phyloP scores from a whole-genome alignment of 2,329 filamentous ascomycete genomes.

The Pseudogymnoascus pannorum region DNA sequence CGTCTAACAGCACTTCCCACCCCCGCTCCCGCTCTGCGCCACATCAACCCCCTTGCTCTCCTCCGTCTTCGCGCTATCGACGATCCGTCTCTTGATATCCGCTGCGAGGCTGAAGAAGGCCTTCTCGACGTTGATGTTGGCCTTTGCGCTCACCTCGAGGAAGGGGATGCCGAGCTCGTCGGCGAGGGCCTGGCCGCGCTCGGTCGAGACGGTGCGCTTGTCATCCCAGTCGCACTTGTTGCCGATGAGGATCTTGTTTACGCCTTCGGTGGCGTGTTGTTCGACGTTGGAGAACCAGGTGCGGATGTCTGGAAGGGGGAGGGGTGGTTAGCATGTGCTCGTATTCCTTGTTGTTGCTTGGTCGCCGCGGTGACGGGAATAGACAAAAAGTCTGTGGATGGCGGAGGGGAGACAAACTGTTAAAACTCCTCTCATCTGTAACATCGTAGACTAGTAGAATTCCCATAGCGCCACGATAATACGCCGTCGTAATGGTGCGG shows the following conservation, averaged over 20 bases:
- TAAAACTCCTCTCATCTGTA: slow-evolving; percentile 99
- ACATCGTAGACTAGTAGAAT: slow-evolving; percentile 98
- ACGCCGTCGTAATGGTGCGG: slow-evolving; percentile 96
- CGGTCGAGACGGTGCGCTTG: slow-evolving; percentile 88
- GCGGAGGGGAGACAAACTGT: slow-evolving; percentile 50
- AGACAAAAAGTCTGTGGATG: neutral
- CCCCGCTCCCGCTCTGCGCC: slow-evolving; percentile 50
- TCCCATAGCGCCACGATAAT: slow-evolving; percentile 97
- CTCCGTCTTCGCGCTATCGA: slow-evolving; percentile 81
- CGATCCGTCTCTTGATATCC: slow-evolving; percentile 97
- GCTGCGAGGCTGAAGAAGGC: slow-evolving; percentile 92
- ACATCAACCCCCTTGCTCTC: slow-evolving; percentile 61
- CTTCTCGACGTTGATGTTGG: slow-evolving; percentile 99
- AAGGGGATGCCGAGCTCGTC: slow-evolving; percentile 97
- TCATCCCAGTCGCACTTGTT: slow-evolving; percentile 99
- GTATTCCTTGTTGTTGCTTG: neutral
- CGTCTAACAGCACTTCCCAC: slow-evolving; percentile 71
- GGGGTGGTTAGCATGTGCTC: slow-evolving; percentile 21
- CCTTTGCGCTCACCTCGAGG: slow-evolving; percentile 97
- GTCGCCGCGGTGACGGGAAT: neutral
- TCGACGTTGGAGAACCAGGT: slow-evolving; percentile 99
- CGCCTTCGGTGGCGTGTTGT: slow-evolving; percentile 95
- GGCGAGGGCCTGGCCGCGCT: slow-evolving; percentile 86
- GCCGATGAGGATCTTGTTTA: slow-evolving; percentile 99
- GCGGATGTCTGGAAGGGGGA: slow-evolving; percentile 67